These are phyloP conservation scores for Wickerhamomyces xylosicus DNA, from an alignment of 805 yeast species.

Conservation along the genomic window DNA sequence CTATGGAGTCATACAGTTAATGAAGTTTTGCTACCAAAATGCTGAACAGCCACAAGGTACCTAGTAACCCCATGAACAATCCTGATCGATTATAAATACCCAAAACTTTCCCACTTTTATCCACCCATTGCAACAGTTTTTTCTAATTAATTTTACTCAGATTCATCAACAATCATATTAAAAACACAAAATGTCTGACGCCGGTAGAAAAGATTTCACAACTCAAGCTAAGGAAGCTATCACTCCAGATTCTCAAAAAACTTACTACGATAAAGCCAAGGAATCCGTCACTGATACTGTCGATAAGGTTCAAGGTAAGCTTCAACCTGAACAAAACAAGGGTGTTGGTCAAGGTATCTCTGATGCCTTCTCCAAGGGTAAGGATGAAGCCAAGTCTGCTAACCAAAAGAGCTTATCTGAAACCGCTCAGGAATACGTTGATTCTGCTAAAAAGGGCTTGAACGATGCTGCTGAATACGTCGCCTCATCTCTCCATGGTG, in stretches of 20 bases:
- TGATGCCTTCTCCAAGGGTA: slow-evolving; percentile 49
- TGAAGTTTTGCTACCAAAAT: no score
- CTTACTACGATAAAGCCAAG: slow-evolving; percentile 54
- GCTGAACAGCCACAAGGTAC: no score
- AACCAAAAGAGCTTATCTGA: slow-evolving; percentile 34
- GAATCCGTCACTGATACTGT: slow-evolving; percentile 57
- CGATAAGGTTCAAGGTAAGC: slow-evolving; percentile 50
- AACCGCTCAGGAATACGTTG: slow-evolving; percentile 49
- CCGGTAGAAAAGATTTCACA: slow-evolving; percentile 68
- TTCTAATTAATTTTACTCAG: no score
- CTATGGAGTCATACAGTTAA: no score
- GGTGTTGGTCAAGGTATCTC: slow-evolving; percentile 58
- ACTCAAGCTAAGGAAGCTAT: slow-evolving; percentile 58
- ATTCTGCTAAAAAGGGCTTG: slow-evolving; percentile 42
- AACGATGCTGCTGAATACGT: slow-evolving; percentile 34
- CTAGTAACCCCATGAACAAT: no score
- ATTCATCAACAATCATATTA: no score
- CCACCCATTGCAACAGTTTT: no score
- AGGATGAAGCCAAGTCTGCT: slow-evolving; percentile 33
- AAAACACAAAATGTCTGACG: slow-evolving; percentile 28
- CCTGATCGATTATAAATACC: no score
- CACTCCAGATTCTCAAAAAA: slow-evolving; percentile 65
- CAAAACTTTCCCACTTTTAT: no score
- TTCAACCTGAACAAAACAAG: slow-evolving; percentile 59
- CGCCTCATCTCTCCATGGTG: slow-evolving; percentile 43